phyloP scores from a whole-genome alignment of 495 filamentous ascomycete species.

The Parathielavia hyrcaniae region DNA sequence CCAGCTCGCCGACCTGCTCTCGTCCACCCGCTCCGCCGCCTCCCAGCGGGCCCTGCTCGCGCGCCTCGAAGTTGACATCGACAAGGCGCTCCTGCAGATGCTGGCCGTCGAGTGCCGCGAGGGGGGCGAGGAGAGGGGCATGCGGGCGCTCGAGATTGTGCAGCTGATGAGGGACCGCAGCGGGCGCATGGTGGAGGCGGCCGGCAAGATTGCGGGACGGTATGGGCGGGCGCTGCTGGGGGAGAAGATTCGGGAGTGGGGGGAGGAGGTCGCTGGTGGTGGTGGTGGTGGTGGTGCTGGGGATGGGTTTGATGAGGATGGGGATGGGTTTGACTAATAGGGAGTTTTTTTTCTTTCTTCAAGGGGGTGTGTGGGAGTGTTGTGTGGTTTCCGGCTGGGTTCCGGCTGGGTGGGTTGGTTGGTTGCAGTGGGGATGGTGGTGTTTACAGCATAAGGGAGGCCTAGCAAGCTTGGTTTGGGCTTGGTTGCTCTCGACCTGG shows the following conservation, averaged over 20 bases:
- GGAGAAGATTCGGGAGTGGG: conserved; percentile 80
- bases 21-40: conserved; percentile 36
- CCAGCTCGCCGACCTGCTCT: conserved; percentile 63
- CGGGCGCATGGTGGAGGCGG: conserved; percentile 80
- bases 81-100: conserved; percentile 84
- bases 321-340: conserved; percentile 2
- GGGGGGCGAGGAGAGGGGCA: conserved; percentile 76
- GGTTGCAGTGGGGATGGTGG: neutral
- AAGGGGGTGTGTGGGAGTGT: no score
- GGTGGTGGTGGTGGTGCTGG: conserved; percentile 53
- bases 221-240: conserved; percentile 69
- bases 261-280: conserved; percentile 48
- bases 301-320: conserved; percentile 10
- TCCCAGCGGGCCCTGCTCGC: conserved; percentile 63
- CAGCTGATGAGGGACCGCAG: conserved; percentile 67
- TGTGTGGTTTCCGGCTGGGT: no score
- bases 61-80: conserved; percentile 68
- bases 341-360: neutral
- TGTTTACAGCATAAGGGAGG: neutral
- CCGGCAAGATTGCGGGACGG: conserved; percentile 72
- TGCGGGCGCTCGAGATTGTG: conserved; percentile 85
- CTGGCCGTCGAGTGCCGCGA: conserved; percentile 84
- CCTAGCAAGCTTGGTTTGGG: neutral
- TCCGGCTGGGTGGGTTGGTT: neutral
- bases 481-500: neutral